Evolutionary conservation across 352 stramenopile genomes (phyloP).

Genomic region (Globisporangium emineosum): DNA sequence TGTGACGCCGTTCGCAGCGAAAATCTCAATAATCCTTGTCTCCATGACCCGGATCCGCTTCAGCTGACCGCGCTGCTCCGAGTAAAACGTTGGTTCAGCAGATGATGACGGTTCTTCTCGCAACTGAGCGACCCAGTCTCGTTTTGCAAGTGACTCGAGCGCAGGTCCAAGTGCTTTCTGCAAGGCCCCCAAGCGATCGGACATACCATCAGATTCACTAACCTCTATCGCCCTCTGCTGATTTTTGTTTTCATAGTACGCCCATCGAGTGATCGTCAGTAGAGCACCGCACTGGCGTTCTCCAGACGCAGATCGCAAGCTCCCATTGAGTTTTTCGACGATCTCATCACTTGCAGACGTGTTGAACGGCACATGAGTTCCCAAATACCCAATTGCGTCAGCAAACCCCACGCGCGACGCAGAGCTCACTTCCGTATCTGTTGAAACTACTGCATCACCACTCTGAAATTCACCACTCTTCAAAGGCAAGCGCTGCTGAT

Average conservation of each 20-base stretch:
- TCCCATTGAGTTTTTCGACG: slow-evolving; percentile 23
- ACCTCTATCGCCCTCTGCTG: neutral
- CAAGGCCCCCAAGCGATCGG: slow-evolving; percentile 19
- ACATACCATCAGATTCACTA: neutral
- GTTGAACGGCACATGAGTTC: slow-evolving; percentile 25
- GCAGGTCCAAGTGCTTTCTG: slow-evolving; percentile 21
- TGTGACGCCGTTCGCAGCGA: slow-evolving; percentile 27
- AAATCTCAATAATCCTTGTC: slow-evolving; percentile 47
- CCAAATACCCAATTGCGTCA: slow-evolving; percentile 52
- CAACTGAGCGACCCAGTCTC: slow-evolving; percentile 36
- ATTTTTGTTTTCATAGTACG: slow-evolving; percentile 33
- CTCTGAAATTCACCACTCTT: neutral
- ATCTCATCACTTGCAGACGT: slow-evolving; percentile 18
- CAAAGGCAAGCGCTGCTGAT: slow-evolving; percentile 9
- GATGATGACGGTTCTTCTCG: neutral
- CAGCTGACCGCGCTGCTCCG: slow-evolving; percentile 46
- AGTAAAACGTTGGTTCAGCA: slow-evolving; percentile 31
- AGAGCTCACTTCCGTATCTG: slow-evolving; percentile 21
- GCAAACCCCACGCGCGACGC: slow-evolving; percentile 48
- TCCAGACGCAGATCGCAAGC: slow-evolving; percentile 36
- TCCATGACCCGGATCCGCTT: slow-evolving; percentile 58
- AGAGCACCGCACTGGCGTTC: slow-evolving; percentile 62
- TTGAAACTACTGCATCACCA: neutral
- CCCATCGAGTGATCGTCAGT: slow-evolving; percentile 51
- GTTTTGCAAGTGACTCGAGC: slow-evolving; percentile 35